phyloP scores from a whole-genome alignment of 306 rosid genomes.

The Oemleria cerasiformis region DNA sequence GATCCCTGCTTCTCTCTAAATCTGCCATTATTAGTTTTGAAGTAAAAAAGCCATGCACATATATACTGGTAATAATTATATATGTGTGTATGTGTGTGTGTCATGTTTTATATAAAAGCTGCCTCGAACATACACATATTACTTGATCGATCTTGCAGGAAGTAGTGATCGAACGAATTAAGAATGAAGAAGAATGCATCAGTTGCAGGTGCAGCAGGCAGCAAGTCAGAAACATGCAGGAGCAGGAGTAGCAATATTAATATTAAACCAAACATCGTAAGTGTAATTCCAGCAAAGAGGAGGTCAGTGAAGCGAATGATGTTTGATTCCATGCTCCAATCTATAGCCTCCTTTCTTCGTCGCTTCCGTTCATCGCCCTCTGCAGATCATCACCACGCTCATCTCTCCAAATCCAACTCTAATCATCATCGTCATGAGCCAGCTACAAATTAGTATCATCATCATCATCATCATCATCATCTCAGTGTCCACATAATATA shows the following conservation, averaged over 20 bases:
- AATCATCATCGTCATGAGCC: no score
- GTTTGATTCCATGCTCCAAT: conserved; percentile 3
- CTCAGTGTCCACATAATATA: no score
- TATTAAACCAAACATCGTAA: not conserved
- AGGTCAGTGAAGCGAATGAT: conserved; percentile 16
- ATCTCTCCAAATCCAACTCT: not conserved
- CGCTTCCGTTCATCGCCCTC: not conserved
- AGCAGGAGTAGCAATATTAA: no score
- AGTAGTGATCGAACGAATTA: not conserved
- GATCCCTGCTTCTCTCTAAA: no score
- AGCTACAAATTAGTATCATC: not conserved
- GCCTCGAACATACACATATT: no score
- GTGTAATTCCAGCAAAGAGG: conserved; percentile 15
- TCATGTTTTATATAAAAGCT: no score
- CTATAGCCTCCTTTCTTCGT: not conserved
- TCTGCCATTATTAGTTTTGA: not conserved
- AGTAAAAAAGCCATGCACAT: not conserved
- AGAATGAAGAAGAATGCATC: not conserved
- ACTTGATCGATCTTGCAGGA: no score
- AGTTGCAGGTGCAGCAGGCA: not conserved
- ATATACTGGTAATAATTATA: no score
- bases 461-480: no score
- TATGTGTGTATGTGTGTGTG: no score
- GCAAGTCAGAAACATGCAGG: no score
- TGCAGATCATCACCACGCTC: not conserved